Percentiles rank a stretch among this genome's conserved stretches.
These are phyloP conservation scores for Phytophthora pini DNA, from an alignment of 352 stramenopile species.

Conservation along the genomic window DNA sequence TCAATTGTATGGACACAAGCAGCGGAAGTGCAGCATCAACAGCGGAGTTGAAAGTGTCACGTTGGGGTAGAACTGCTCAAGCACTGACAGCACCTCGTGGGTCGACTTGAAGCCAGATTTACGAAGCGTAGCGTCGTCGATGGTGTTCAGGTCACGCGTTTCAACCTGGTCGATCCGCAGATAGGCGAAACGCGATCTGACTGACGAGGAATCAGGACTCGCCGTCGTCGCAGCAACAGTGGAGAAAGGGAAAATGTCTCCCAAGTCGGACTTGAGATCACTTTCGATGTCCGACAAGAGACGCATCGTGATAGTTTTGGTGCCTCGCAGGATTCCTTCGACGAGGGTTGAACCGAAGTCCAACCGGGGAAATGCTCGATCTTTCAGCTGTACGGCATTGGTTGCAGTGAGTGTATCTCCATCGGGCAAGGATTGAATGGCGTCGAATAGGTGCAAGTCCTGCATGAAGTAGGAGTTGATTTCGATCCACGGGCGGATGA, in stretches of 20 bases:
- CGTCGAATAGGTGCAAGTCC: constrained; percentile 55
- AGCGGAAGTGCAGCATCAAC: constrained; percentile 64
- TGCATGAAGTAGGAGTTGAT: constrained; percentile 67
- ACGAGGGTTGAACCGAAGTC: constrained; percentile 67
- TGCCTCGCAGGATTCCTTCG: constrained; percentile 40
- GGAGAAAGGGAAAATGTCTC: constrained; percentile 38
- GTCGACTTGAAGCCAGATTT: constrained; percentile 54
- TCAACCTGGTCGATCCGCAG: constrained; percentile 52
- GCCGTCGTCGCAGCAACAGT: constrained; percentile 49
- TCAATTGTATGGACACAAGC: constrained; percentile 15
- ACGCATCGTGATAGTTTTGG: constrained; percentile 77
- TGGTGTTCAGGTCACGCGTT: constrained; percentile 29
- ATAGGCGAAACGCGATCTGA: constrained; percentile 49
- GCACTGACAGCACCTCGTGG: constrained; percentile 48
- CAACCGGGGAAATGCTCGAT: constrained; percentile 40
- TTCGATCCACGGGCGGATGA: constrained; percentile 72
- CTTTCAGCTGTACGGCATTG: constrained; percentile 23
- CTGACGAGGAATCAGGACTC: constrained; percentile 2
- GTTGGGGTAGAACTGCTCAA: constrained; percentile 65
- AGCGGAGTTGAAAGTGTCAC: constrained; percentile 52
- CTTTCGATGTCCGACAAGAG: constrained; percentile 52
- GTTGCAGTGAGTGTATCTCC: constrained; percentile 7
- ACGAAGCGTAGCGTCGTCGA: constrained; percentile 40
- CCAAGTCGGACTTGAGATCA: constrained; percentile 67
- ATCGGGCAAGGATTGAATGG: constrained; percentile 16